Base-by-base conservation (phyloP, 805 yeast species). In the Candida sphagnicola region DNA sequence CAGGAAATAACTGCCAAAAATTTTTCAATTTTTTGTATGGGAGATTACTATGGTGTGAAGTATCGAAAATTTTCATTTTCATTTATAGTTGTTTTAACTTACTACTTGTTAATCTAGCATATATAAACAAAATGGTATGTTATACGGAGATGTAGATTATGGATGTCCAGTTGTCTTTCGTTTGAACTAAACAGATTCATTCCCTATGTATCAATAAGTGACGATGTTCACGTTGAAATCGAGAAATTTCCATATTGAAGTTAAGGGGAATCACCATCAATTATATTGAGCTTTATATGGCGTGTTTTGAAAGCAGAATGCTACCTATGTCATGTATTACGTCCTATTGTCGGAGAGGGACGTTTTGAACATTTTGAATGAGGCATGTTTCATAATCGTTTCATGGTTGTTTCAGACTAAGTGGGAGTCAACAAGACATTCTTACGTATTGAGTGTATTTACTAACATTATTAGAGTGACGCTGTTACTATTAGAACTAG, bases 401-500 rank as follows among this genome's bases (percentile, higher is more conserved):
- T 21, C n/a, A n/a, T n/a, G n/a, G n/a, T n/a, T n/a, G n/a, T n/a
- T n/a, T n/a, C n/a, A n/a, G n/a, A n/a, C n/a, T n/a, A n/a, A n/a
- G n/a, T n/a, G n/a, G n/a, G n/a, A n/a, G n/a, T n/a, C n/a, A n/a
- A 21, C 24, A 6, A 21, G 24, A 21, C 10, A 10, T 21, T 6
- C 10, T 26, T 8, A 6, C 15, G 6, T 8, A 8, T 26, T 13
- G 15, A 26, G 15, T 26, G 8, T 8, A 5, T 26, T 26, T 50
- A 50, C 55, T 50, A 50, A 50, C 54, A 40, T 21, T 26, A 54
- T 39, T 61, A 85, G 96, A 85, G 95, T 84, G 99, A 93, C 95
- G 90, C 98, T 72, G 90, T 93, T 77, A 93, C 99, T 68, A 86
- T 93, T 81, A 91, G 98, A 84, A 91, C 98, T 74, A 85, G 98